Percentiles rank a stretch among this genome's conserved stretches.
Evolutionary conservation across 331 rosid genomes (phyloP).

Genomic region (Pyracantha coccinea): DNA sequence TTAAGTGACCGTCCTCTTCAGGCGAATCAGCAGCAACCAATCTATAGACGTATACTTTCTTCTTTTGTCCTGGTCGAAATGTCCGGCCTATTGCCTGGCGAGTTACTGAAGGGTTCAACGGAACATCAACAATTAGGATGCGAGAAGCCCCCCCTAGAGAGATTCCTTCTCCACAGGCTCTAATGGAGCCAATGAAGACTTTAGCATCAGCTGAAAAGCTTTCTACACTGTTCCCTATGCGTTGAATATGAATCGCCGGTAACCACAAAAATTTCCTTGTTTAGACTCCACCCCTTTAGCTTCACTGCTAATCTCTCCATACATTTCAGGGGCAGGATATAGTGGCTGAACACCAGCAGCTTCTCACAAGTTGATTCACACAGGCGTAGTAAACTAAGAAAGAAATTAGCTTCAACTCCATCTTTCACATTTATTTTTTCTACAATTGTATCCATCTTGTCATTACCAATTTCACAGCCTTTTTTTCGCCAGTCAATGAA

Average conservation of each 20-base stretch:
- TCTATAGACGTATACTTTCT: conserved; percentile 60
- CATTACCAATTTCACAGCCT: conserved; percentile 14
- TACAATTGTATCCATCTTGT: conserved; percentile 45
- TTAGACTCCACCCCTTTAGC: conserved; percentile 62
- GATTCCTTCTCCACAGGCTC: conserved; percentile 98
- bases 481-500: neutral
- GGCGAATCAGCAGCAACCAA: conserved; percentile 78
- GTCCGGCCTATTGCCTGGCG: conserved; percentile 96
- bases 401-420: conserved; percentile 84
- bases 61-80: conserved; percentile 84
- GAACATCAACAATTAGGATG: conserved; percentile 65
- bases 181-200: conserved; percentile 84
- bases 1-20: conserved; percentile 55
- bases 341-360: conserved; percentile 89
- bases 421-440: conserved; percentile 39
- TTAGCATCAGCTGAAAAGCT: conserved; percentile 60
- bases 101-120: conserved; percentile 80
- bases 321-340: conserved; percentile 73
- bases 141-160: conserved; percentile 94
- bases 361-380: conserved; percentile 69
- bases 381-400: conserved; percentile 45
- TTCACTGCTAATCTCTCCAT: conserved; percentile 54
- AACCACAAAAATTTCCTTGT: conserved; percentile 64
- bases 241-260: conserved; percentile 66
- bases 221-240: conserved; percentile 57